Evolutionary conservation across 805 yeast species (phyloP), one percentile per base, ranked within the genome.

Genomic region (Brettanomyces anomalus): DNA sequence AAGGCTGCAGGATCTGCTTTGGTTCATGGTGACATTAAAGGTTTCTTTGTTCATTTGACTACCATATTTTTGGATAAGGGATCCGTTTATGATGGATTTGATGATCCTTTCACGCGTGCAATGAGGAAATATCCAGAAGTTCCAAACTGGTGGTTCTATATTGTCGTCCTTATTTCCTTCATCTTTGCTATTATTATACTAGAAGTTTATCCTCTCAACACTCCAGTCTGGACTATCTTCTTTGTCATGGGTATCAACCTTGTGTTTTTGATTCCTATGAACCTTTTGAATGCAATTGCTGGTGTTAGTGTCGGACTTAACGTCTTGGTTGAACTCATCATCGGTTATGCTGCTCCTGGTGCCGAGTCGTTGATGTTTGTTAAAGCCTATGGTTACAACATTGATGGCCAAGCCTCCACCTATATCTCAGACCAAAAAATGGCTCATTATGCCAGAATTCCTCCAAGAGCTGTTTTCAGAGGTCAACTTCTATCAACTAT

Each of bases 91-190:
- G 50, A 57, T 26, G 47, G 44, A 10, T 41, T 40, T 33, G 45
- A 50, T 30, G 54, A 48, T 36, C 43, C 52, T 14, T 47, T 43
- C 38, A 42, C 48, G 61, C 65, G 79, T 46, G 67, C 79, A 46
- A 79, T 81, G 81, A 55, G 51, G 37, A 64, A 60, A 43, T 81
- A 81, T 57, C 70, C 70, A 33, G 87, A 81, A 49, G 85, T 79
- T 17, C 93, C 94, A 1, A 83, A 78, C 49, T 77, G 81, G 79
- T 80, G 87, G 85, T 81, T 72, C 51, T 52, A 62, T 4, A 46
- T 59, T 3, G 62, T 75, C 14, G 65, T 79, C 34, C 43, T 75
- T n/a, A 48, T 64, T 13, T 65, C 79, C 21, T 63, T 77, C 7
- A 48, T 66, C 2, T 59, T 72, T 36, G 58, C 70, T 59, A 68